Base-by-base conservation (phyloP, 1,284 basidiomycete genomes). In the Malassezia vespertilionis region DNA sequence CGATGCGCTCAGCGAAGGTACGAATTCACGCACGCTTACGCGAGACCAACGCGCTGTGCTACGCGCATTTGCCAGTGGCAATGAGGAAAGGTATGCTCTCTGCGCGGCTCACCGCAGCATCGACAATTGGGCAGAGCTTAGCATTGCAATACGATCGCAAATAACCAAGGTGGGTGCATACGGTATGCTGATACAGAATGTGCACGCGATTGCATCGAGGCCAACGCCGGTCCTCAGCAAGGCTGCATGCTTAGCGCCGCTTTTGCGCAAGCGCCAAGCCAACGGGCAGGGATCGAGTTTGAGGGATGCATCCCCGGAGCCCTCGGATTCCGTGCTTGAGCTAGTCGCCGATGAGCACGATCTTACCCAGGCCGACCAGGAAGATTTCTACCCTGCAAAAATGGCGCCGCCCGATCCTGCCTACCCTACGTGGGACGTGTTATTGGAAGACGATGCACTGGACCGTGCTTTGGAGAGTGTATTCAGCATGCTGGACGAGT, bases 401-500 rank as follows among this genome's bases (percentile, higher is more conserved):
- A 15, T 6, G 4, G 15, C 43, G 26, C 36, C 48, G 14, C 42
- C 48, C 9, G n/a, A 23, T 21, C 28, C 23, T 7, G 23, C 30
- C 7, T 28, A 18, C 14, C 36, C 33, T 10, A 40, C 41, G 5
- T 45, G 43, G 42, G 48, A 51, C 28, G 17, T 14, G 17, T 32
- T n/a, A 10, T 33, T 51, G 7, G 33, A 40, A 2, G 43, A 39
- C 27, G 23, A 30, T 1, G 33, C 28, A 12, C 31, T 51, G 1
- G 34, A 52, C 17, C 20, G 23, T 17, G 40, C 31, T 23, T 12
- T 33, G 20, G n/a, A 15, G 11, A 14, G 18, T 5, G 35, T 55
- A 11, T 52, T 26, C 35, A 18, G 22, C 9, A 39, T 49, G 40
- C 39, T 55, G 5, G 41, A 55, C 27, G 48, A 52, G 18, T 52